Evolutionary conservation across 2,329 filamentous ascomycete genomes (phyloP), one percentile per base, ranked within the genome.

Genomic region (Talaromyces sp.): DNA sequence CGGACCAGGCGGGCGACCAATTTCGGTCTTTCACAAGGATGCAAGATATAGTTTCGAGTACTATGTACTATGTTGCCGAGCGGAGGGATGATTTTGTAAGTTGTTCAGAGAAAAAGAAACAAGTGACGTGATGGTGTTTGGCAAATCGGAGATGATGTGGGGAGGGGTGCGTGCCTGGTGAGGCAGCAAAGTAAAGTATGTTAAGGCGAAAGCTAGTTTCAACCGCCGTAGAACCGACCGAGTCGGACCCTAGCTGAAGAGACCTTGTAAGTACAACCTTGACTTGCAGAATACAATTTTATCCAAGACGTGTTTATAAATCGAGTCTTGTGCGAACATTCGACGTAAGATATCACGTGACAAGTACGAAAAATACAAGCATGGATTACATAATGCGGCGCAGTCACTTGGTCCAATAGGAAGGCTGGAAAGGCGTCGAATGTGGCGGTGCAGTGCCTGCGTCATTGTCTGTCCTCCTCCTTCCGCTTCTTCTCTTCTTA

Each of bases 61-160:
- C 4, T 43, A 45, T 31, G 5, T 8, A 15, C 19, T 45, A 45
- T n/a, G 8, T 17, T 49, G 11, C 38, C n/a, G 43, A 13, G 40
- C 1, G 29, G 25, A 47, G 43, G 4, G 38, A 36, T 5, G 11
- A 6, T 19, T 45, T 25, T 8, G 2, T 8, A 11, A 49, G 31
- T 36, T 22, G 2, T 25, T n/a, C 3, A 5, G 17, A 49, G 27
- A 3, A 51, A 29, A 45, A 53, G 13, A 29, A 38, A 40, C 1
- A 51, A 51, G 59, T 61, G 59, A 61, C 59, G 59, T 61, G 53
- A 36, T 56, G 29, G 7, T 34, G 19, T 51, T 51, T 29, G 47
- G 49, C 49, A 53, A 34, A 54, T 54, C 51, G n/a, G 51, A 54
- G 45, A 40, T 38, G 45, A 22, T 53, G 59, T 61, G 59, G 59